These are phyloP conservation scores for Tuber microsphaerosporum DNA, from an alignment of 495 filamentous ascomycete species.

Conservation along the genomic window DNA sequence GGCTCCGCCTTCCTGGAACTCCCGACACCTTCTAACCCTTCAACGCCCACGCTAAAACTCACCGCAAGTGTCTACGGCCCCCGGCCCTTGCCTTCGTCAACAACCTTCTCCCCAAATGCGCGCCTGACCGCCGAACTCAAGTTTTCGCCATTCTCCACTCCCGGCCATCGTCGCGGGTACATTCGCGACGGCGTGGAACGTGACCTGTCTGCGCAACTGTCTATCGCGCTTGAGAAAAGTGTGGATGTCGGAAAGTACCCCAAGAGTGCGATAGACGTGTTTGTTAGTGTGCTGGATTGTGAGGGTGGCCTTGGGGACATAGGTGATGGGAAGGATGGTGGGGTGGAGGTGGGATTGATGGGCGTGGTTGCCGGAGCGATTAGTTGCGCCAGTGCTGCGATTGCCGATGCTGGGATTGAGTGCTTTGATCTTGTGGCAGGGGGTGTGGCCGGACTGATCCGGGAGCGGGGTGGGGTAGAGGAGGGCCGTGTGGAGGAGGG, in stretches of 20 bases:
- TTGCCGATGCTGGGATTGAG: conserved; percentile 92
- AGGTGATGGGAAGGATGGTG: conserved; percentile 54
- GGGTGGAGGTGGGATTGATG: conserved; percentile 72
- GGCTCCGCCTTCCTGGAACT: conserved; percentile 93
- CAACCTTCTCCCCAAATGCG: conserved; percentile 81
- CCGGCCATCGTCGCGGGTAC: conserved; percentile 68
- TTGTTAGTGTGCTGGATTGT: conserved; percentile 85
- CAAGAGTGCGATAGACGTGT: conserved; percentile 88
- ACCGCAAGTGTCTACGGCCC: conserved; percentile 90
- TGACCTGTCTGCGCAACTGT: conserved; percentile 83
- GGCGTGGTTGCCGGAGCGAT: conserved; percentile 85
- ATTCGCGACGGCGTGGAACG: conserved; percentile 78
- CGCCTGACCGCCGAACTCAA: conserved; percentile 88
- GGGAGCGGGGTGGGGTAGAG: conserved; percentile 43
- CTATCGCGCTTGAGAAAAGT: conserved; percentile 78
- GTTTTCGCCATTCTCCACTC: conserved; percentile 87
- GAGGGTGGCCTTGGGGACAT: conserved; percentile 50
- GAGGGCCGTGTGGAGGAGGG: neutral
- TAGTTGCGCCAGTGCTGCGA: conserved; percentile 87
- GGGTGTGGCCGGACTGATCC: conserved; percentile 68
- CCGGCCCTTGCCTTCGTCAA: conserved; percentile 78
- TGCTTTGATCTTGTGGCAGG: conserved; percentile 86
- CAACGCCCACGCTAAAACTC: conserved; percentile 68
- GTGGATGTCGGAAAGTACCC: conserved; percentile 92
- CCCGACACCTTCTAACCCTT: conserved; percentile 41